These are phyloP conservation scores for Mycena epipterygia DNA, from an alignment of 768 basidiomycete genomes.

Conservation along the genomic window DNA sequence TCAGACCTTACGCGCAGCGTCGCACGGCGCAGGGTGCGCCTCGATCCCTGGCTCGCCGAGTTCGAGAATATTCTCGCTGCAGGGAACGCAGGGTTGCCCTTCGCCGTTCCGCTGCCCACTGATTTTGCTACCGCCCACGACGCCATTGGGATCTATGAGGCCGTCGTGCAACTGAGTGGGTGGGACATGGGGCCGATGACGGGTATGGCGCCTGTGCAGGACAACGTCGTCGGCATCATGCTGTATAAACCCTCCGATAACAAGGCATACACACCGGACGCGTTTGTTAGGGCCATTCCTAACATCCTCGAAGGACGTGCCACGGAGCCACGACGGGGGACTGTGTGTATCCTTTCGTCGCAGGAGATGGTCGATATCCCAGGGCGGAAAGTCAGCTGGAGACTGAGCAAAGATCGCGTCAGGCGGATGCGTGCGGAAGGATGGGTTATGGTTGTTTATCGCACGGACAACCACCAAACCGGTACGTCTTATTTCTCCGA, in stretches of 20 bases:
- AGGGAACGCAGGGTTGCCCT: constrained; percentile 37
- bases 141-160: constrained; percentile 43
- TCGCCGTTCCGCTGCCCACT: constrained; percentile 39
- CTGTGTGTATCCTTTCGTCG: not conserved
- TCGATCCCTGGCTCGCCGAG: constrained; percentile 46
- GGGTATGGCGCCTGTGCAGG: not conserved
- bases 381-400: constrained; percentile 18
- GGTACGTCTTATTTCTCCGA: not conserved
- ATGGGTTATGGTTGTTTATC: constrained; percentile 27
- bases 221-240: constrained; percentile 15
- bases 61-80: constrained; percentile 43
- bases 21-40: constrained; percentile 40
- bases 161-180: constrained; percentile 28
- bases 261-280: not conserved
- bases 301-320: constrained; percentile 11
- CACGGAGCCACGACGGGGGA: not conserved
- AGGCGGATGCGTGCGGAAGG: constrained; percentile 18
- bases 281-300: constrained; percentile 1
- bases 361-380: constrained; percentile 15
- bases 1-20: constrained; percentile 38
- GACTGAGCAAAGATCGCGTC: constrained; percentile 16
- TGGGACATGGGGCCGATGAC: constrained; percentile 1
- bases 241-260: constrained; percentile 18
- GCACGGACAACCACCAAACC: constrained; percentile 21
- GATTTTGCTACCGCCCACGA: constrained; percentile 32